Conservation (phyloP, 148 eudicot species). For the Polygonum aviculare region DNA sequence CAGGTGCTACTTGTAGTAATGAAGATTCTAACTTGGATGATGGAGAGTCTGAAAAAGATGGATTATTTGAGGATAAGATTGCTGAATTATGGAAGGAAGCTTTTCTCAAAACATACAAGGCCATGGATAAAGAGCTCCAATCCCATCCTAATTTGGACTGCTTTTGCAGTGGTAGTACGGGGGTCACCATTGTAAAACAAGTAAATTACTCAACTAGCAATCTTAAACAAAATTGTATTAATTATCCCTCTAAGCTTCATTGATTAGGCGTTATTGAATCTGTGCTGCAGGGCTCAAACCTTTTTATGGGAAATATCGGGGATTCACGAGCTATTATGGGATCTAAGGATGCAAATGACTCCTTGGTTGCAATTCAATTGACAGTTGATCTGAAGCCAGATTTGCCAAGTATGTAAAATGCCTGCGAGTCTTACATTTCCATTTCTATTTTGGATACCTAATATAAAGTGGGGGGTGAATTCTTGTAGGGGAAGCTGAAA, state of each 20-base stretch:
- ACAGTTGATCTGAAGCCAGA: constrained; percentile 99
- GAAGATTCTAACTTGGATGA: constrained; percentile 39
- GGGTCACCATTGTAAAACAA: constrained; percentile 78
- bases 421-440: background rate
- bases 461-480: constrained; percentile 6
- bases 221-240: background rate
- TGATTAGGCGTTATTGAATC: background rate
- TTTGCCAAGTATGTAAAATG: constrained; percentile 63
- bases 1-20: constrained; percentile 44
- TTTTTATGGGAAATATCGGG: constrained; percentile 79
- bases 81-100: constrained; percentile 72
- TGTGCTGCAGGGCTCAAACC: constrained; percentile 62
- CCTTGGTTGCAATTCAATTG: constrained; percentile 71
- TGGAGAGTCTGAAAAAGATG: constrained; percentile 44
- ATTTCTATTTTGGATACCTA: background rate
- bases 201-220: constrained; percentile 20
- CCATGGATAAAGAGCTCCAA: constrained; percentile 89
- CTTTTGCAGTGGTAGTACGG: constrained; percentile 99
- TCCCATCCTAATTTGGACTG: constrained; percentile 88
- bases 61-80: constrained; percentile 31
- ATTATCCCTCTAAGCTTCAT: background rate
- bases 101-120: constrained; percentile 80
- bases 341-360: constrained; percentile 52
- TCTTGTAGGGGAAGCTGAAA: constrained; percentile 81
- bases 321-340: constrained; percentile 97